Evolutionary conservation across 2,329 filamentous ascomycete species (phyloP), one percentile per base, ranked within the genome.

Genomic region (Aureobasidium sp.): DNA sequence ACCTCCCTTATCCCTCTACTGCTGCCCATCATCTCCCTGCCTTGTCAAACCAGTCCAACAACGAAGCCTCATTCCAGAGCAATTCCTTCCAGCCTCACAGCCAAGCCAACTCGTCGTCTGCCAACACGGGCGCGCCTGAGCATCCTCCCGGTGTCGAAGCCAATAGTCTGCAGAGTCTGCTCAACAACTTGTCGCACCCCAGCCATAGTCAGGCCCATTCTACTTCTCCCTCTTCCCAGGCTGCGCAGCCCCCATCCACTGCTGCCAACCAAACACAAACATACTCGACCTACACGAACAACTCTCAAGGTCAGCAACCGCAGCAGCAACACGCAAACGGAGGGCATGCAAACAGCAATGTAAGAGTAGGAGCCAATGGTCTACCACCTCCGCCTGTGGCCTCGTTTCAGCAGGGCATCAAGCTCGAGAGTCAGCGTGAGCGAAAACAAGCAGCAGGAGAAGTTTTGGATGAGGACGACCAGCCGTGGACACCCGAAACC

Each of bases 401-500:
- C 14, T 65, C 64, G 2, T 68, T 68, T 45, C 67, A 67, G 55
- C 65, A 60, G 51, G 39, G 56, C 27, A 15, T 56, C 31, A 51
- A 56, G 31, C 65, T 70, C 20, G 70, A 73, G 63, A 69, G 66
- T 48, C 66, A 68, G 36, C 49, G 70, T 22, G 71, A 72, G 56
- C 65, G 56, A 63, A 69, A 68, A 58, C 62, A 68, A 53, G 67
- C 68, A n/a, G 66, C 66, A 39, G 68, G 71, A 42, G 65, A 72
- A 59, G 66, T 64, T 20, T 65, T 68, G 15, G 65, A 76, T 45
- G 76, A 78, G 63, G 80, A 81, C 52, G 78, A 81, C 60, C 72
- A 72, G 55, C 76, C 78, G n/a, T 82, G 80, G 77, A 77, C 78
- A 22, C 77, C 78, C 25, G 81, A 87, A 62, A 80, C 83, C 61